Evolutionary conservation across 805 yeast species (phyloP).

Genomic region (Teunomyces barrocoloradensis): DNA sequence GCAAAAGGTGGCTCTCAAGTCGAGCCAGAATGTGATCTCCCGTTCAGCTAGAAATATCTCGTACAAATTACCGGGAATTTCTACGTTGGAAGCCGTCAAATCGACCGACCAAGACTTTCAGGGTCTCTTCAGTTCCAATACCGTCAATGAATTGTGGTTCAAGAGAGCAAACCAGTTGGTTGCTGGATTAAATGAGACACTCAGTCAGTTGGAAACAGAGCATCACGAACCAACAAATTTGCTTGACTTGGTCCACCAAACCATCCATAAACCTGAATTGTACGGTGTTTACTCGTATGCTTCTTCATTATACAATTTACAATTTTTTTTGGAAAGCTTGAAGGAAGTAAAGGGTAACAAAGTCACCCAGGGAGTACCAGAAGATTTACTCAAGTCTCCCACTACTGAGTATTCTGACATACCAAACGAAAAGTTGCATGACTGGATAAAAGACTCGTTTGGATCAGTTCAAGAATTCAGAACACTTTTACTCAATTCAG

Average conservation of each 20-base stretch:
- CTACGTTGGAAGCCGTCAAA: slow-evolving; percentile 28
- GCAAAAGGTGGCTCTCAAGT: slow-evolving; percentile 2
- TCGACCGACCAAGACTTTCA: slow-evolving; percentile 25
- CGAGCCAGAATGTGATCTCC: background rate
- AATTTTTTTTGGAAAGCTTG: slow-evolving; percentile 47
- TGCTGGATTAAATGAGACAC: slow-evolving; percentile 31
- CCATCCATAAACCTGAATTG: slow-evolving; percentile 46
- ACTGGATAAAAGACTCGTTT: slow-evolving; percentile 59
- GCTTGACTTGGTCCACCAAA: slow-evolving; percentile 32
- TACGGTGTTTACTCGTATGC: slow-evolving; percentile 44
- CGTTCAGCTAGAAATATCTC: slow-evolving; percentile 19
- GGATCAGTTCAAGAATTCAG: slow-evolving; percentile 78
- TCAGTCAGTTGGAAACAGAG: slow-evolving; percentile 16
- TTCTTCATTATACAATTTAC: slow-evolving; percentile 47
- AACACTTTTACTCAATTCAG: slow-evolving; percentile 65
- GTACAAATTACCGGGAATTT: slow-evolving; percentile 33
- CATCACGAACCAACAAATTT: slow-evolving; percentile 11
- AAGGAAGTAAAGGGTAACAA: slow-evolving; percentile 20
- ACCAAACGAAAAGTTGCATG: slow-evolving; percentile 35
- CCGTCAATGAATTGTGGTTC: slow-evolving; percentile 39
- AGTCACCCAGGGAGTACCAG: slow-evolving; percentile 19
- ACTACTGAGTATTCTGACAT: slow-evolving; percentile 31
- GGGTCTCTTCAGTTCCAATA: slow-evolving; percentile 33
- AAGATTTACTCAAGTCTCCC: slow-evolving; percentile 47
- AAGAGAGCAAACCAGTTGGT: slow-evolving; percentile 35